Evolutionary conservation across 176 grass and related monocot genomes (phyloP).

Genomic region (Zea mays): Zm-B73-REFERENCE-NAM-5.0 NC_050101.1:174296501-174297000

Average conservation of each 20-base stretch:
- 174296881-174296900: conserved; percentile 3
- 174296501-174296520: conserved; percentile 77
- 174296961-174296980: no score
- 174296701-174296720: conserved; percentile 96
- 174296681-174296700: conserved; percentile 62
- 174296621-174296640: conserved; percentile 72
- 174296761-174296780: conserved; percentile 70
- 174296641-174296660: conserved; percentile 77
- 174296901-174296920: not conserved
- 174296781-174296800: conserved; percentile 30
- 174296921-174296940: not conserved
- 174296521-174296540: conserved; percentile 86
- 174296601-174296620: conserved; percentile 37
- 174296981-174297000: no score
- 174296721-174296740: conserved; percentile 96
- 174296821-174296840: conserved; percentile 24
- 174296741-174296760: conserved; percentile 88
- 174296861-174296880: not conserved
- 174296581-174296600: conserved; percentile 43
- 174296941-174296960: no score
- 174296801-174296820: conserved; percentile 17
- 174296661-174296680: conserved; percentile 82
- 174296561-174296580: conserved; percentile 85
- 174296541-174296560: conserved; percentile 89
- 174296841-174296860: not conserved